A percentile compares a stretch with the other conserved stretches of the same genome.
Conservation (phyloP, 805 yeast species). For the Pichia deserticola region DNA sequence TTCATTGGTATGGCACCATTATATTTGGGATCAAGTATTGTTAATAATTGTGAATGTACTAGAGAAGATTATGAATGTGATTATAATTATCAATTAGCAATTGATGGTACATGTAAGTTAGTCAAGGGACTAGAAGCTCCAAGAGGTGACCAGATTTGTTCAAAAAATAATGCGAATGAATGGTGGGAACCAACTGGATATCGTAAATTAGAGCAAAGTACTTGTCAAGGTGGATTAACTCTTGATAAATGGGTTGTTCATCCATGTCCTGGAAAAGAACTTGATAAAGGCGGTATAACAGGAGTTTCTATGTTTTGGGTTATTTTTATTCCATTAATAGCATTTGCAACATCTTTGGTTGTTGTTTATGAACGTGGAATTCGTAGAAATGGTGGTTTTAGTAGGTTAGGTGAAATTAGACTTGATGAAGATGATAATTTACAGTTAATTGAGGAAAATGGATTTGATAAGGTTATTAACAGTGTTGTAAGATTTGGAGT, state of each 20-base stretch:
- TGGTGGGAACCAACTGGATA: constrained; percentile 90
- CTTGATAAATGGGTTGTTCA: constrained; percentile 57
- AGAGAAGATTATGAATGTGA: constrained; percentile 92
- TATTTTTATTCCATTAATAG: constrained; percentile 48
- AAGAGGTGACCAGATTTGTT: constrained; percentile 57
- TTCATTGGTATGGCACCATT: constrained; percentile 63
- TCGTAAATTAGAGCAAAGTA: constrained; percentile 74
- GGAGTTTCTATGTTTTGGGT: constrained; percentile 49
- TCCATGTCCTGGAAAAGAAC: constrained; percentile 85
- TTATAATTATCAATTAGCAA: constrained; percentile 62
- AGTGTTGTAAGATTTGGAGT: constrained; percentile 53
- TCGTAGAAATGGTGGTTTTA: constrained; percentile 68
- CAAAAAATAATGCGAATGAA: constrained; percentile 47
- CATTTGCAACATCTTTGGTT: constrained; percentile 48
- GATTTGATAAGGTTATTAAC: constrained; percentile 53
- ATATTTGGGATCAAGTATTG: constrained; percentile 44
- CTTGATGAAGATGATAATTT: constrained; percentile 63
- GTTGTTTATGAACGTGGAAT: constrained; percentile 77
- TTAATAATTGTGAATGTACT: constrained; percentile 73
- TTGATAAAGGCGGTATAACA: constrained; percentile 48
- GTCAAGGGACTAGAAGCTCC: constrained; percentile 67
- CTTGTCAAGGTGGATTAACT: constrained; percentile 75
- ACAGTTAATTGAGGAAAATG: constrained; percentile 51
- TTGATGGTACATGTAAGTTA: constrained; percentile 79
- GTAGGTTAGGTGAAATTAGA: constrained; percentile 78